phyloP scores from a whole-genome alignment of 2,329 filamentous ascomycete genomes.

The Dactylellina drechsleri region DNA sequence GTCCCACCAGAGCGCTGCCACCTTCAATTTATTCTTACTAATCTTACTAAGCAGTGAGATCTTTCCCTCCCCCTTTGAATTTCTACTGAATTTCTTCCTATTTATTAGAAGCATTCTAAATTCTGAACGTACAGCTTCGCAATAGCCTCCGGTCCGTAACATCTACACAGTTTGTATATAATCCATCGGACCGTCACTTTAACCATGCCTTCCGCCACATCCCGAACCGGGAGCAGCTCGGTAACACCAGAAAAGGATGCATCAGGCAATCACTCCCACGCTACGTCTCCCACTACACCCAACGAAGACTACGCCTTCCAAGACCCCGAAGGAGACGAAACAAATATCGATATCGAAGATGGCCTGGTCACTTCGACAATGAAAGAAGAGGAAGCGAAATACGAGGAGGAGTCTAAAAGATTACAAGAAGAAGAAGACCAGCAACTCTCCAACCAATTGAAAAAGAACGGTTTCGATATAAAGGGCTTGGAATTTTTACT shows the following conservation, averaged over 20 bases:
- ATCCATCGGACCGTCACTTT: neutral
- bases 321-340: conserved; percentile 33
- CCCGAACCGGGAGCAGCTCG: conserved; percentile 27
- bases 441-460: conserved; percentile 38
- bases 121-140: neutral
- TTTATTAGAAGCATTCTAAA: neutral
- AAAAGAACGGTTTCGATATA: conserved; percentile 46
- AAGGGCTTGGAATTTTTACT: conserved; percentile 57
- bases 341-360: conserved; percentile 39
- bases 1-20: neutral
- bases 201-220: conserved; percentile 31
- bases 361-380: conserved; percentile 50
- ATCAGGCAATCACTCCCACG: conserved; percentile 28
- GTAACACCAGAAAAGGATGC: conserved; percentile 35
- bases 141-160: neutral
- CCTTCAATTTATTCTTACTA: neutral
- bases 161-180: neutral
- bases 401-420: conserved; percentile 42
- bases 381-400: conserved; percentile 51
- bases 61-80: neutral
- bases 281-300: conserved; percentile 38
- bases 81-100: neutral
- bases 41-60: neutral
- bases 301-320: conserved; percentile 42
- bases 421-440: conserved; percentile 49